Conservation (phyloP, 1,284 basidiomycete species). For the Xanthoconium separans region DNA sequence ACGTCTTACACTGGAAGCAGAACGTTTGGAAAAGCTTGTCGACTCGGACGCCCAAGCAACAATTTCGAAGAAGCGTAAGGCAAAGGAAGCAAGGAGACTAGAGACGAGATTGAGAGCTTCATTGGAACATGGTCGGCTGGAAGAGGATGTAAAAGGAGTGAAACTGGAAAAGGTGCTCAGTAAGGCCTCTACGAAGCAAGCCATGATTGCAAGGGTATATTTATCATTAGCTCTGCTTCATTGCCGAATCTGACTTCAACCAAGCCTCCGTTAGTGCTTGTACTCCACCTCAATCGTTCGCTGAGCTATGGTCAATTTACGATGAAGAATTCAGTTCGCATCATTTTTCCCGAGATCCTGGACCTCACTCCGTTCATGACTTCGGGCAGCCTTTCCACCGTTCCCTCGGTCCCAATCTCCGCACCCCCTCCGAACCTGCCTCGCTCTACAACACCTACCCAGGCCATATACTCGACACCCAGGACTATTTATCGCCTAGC, state of each 20-base stretch:
- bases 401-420: conserved; percentile 67
- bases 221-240: conserved; percentile 2
- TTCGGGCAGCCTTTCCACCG: conserved; percentile 67
- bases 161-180: conserved; percentile 74
- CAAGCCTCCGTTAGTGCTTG: conserved; percentile 80
- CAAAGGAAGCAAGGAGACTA: conserved; percentile 66
- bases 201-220: conserved; percentile 78
- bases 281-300: conserved; percentile 85
- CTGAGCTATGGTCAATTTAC: conserved; percentile 75
- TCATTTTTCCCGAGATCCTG: conserved; percentile 83
- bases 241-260: conserved; percentile 15
- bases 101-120: conserved; percentile 59
- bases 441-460: conserved; percentile 54
- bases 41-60: conserved; percentile 42
- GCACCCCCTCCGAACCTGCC: conserved; percentile 47
- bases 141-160: conserved; percentile 76
- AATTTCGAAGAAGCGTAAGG: conserved; percentile 69
- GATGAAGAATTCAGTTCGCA: conserved; percentile 76
- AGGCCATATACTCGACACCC: conserved; percentile 46
- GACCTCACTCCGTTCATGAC: conserved; percentile 85
- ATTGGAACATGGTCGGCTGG: conserved; percentile 72
- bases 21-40: conserved; percentile 48
- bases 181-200: conserved; percentile 79
- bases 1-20: conserved; percentile 58
- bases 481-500: conserved; percentile 77